A percentile compares a stretch with the other conserved stretches of the same genome.
phyloP scores from a whole-genome alignment of 768 basidiomycete genomes.

The Russula sp. region DNA sequence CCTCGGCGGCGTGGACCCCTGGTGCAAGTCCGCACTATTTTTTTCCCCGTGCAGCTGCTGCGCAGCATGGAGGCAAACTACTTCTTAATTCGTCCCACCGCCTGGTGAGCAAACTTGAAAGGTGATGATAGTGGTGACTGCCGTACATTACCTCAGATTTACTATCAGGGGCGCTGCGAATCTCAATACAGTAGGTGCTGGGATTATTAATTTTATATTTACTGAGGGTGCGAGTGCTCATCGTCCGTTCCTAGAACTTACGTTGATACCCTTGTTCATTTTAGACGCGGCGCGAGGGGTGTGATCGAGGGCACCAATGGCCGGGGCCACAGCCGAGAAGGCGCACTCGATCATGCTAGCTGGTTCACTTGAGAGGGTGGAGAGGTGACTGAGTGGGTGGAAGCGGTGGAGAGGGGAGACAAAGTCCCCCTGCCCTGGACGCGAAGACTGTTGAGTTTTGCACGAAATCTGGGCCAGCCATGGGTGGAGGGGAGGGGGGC shows the following conservation, averaged over 20 bases:
- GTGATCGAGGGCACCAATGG: conserved; percentile 15
- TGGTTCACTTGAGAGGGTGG: neutral
- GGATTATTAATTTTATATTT: conserved; percentile 7
- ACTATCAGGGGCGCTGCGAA: neutral
- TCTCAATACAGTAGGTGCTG: neutral
- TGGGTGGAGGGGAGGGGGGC: neutral
- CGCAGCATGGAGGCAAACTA: neutral
- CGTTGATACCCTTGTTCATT: conserved; percentile 16
- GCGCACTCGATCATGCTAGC: neutral
- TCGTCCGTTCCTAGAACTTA: conserved; percentile 15
- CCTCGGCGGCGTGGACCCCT: neutral
- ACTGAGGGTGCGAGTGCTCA: neutral
- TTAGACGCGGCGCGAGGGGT: conserved; percentile 9
- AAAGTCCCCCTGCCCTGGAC: neutral
- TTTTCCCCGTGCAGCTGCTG: neutral
- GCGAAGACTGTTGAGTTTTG: neutral
- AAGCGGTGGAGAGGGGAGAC: neutral
- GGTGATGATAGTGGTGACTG: conserved; percentile 2
- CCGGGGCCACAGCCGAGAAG: conserved; percentile 7
- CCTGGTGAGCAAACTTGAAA: neutral
- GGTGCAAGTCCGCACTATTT: neutral
- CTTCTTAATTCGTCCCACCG: neutral
- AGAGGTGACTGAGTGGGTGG: neutral
- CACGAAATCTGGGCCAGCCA: neutral
- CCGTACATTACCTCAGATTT: conserved; percentile 18